Evolutionary conservation across 2,329 filamentous ascomycete species (phyloP), one percentile per base, ranked within the genome.

Genomic region (Tolypocladium nubicola): DNA sequence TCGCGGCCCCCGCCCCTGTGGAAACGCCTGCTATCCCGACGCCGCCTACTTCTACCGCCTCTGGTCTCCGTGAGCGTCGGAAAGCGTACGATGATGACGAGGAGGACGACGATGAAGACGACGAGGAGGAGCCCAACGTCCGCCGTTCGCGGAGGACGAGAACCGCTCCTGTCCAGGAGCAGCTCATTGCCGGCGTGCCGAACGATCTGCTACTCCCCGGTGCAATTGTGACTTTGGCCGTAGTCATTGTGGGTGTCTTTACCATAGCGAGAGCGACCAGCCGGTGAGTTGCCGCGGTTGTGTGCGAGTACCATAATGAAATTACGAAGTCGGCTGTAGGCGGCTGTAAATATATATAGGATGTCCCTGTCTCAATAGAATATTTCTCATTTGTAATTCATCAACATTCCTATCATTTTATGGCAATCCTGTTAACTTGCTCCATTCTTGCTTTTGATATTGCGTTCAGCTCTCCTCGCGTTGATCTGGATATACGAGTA

Each of bases 181-280:
- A 96, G 73, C 77, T 96, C 58, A 93, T 99, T 68, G 82, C 86
- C 2, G 94, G 94, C 56, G 88, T 99, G 39, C 91, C 94, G 10
- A 99, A 99, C 68, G 94, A 99, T 67, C 78, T 97, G 56, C 79
- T 99, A 21, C 81, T 97, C 47, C 94, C 94, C 0, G 94, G 94
- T 63, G 94, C 94, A 23, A 93, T 99, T 69, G 91, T 94, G 58
- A 92, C 92, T n/a, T 75, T 99, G 67, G 94, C 93, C 11, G 90
- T 95, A 49, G 92, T 96, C 41, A 96, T 99, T 72, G 80, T 95
- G 45, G 90, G 89, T 62, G 93, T 97, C 13, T 99, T 99, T 75
- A 86, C 91, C 47, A 84, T 99, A 66, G 86, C 89, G 60, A 85
- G 91, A 62, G 76, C 86, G 61, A 77, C 79, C 40, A 81, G 77